Percentiles rank a stretch among this genome's conserved stretches.
phyloP scores from a whole-genome alignment of 495 filamentous ascomycete species.

The Podospora pseudopauciseta region DNA sequence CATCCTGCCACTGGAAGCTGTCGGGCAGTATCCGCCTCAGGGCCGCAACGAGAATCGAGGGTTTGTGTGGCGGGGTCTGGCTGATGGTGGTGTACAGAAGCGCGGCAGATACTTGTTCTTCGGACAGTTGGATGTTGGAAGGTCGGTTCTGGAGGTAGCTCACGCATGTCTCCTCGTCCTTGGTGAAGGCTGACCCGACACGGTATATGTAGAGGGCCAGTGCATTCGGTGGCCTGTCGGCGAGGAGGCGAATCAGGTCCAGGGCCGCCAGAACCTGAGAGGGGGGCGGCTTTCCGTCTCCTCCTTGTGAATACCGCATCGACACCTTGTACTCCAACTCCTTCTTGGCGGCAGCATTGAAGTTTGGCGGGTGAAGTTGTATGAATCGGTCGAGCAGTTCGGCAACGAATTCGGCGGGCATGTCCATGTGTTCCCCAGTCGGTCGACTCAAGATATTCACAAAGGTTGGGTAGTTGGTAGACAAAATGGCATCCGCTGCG shows the following conservation, averaged over 20 bases:
- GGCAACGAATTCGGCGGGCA: conserved; percentile 62
- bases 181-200: conserved; percentile 59
- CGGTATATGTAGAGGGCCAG: conserved; percentile 76
- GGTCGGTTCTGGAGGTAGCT: conserved; percentile 60
- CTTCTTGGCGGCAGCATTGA: conserved; percentile 68
- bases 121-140: conserved; percentile 64
- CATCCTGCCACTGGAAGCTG: conserved; percentile 77
- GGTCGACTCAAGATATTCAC: conserved; percentile 63
- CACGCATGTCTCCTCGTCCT: conserved; percentile 47
- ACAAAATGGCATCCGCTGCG: conserved; percentile 77
- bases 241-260: conserved; percentile 66
- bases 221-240: conserved; percentile 55
- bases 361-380: conserved; percentile 74
- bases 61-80: conserved; percentile 66
- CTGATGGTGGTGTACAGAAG: conserved; percentile 74
- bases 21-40: conserved; percentile 42
- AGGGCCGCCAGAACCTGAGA: conserved; percentile 69
- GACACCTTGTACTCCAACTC: conserved; percentile 64
- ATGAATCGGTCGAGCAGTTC: conserved; percentile 77
- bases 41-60: conserved; percentile 65
- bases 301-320: conserved; percentile 58
- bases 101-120: conserved; percentile 76
- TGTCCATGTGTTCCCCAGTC: conserved; percentile 57
- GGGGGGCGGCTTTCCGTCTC: conserved; percentile 58
- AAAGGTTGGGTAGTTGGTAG: conserved; percentile 69